These are phyloP conservation scores for Pseudogymnoascus sp. DNA, from an alignment of 2,329 filamentous ascomycete species.

Conservation along the genomic window DNA sequence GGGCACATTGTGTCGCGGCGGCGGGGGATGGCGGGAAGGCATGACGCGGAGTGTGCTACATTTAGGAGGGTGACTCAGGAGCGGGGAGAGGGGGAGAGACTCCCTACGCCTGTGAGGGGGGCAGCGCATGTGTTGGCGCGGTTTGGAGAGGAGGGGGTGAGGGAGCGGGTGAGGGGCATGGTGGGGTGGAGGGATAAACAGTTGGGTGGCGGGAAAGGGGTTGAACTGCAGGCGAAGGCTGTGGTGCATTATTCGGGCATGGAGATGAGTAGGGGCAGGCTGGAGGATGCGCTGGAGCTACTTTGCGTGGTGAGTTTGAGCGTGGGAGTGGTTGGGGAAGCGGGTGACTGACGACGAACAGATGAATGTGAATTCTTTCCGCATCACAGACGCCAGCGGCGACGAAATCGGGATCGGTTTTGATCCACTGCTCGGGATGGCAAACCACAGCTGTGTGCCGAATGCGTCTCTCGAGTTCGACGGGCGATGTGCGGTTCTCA, in stretches of 20 bases:
- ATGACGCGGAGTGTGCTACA: conserved; percentile 4
- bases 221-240: background rate
- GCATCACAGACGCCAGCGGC: background rate
- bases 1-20: background rate
- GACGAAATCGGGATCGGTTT: conserved; percentile 10
- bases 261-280: background rate
- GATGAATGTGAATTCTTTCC: conserved; percentile 12
- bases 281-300: background rate
- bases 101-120: background rate
- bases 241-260: background rate
- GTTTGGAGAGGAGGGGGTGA: background rate
- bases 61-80: background rate
- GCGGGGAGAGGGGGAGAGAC: background rate
- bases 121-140: background rate
- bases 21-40: background rate
- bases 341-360: background rate
- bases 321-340: no score
- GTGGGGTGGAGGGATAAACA: background rate
- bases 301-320: background rate
- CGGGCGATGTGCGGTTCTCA: background rate
- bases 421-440: conserved; percentile 10
- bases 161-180: background rate
- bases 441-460: conserved; percentile 11
- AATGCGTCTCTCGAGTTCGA: conserved; percentile 11
- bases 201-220: background rate